phyloP scores from a whole-genome alignment of 2,329 filamentous ascomycete species.

The Simplicillium aogashimaense region DNA sequence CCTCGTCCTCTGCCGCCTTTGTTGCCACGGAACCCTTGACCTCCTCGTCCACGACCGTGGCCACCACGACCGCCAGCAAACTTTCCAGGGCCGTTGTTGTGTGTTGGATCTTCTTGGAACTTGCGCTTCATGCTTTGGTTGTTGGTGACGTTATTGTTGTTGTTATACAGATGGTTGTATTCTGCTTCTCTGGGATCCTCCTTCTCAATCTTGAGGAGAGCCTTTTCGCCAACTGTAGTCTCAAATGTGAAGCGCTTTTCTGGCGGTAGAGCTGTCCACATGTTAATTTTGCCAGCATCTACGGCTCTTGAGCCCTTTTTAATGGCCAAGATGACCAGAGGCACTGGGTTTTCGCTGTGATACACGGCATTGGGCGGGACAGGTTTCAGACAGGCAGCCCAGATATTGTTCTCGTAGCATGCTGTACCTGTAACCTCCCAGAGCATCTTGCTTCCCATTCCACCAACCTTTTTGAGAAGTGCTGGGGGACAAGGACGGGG shows the following conservation, averaged over 20 bases:
- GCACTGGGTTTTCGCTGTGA: constrained; percentile 70
- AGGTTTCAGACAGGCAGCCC: constrained; percentile 74
- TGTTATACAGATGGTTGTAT: constrained; percentile 52
- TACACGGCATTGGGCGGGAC: constrained; percentile 55
- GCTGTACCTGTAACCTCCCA: constrained; percentile 78
- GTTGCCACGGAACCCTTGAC: constrained; percentile 30
- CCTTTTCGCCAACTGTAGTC: constrained; percentile 77
- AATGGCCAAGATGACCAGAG: constrained; percentile 74
- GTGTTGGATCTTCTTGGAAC: neutral
- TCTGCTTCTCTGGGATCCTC: constrained; percentile 54
- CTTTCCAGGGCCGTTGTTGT: too few species aligned
- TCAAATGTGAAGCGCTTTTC: constrained; percentile 70
- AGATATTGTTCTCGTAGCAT: constrained; percentile 69
- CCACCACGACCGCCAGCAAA: constrained; percentile 22
- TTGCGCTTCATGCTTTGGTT: constrained; percentile 14
- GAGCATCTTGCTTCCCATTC: constrained; percentile 69
- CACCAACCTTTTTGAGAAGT: constrained; percentile 76
- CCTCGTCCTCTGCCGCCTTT: constrained; percentile 33
- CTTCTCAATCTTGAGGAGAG: constrained; percentile 69
- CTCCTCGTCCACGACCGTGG: constrained; percentile 23
- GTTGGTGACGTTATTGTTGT: constrained; percentile 30
- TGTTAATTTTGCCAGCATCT: constrained; percentile 71
- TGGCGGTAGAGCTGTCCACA: constrained; percentile 68
- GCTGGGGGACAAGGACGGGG: constrained; percentile 62
- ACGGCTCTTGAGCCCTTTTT: constrained; percentile 65